phyloP scores from a whole-genome alignment of 164 flowering plant genomes.

The Stephania yunnanensis region DNA sequence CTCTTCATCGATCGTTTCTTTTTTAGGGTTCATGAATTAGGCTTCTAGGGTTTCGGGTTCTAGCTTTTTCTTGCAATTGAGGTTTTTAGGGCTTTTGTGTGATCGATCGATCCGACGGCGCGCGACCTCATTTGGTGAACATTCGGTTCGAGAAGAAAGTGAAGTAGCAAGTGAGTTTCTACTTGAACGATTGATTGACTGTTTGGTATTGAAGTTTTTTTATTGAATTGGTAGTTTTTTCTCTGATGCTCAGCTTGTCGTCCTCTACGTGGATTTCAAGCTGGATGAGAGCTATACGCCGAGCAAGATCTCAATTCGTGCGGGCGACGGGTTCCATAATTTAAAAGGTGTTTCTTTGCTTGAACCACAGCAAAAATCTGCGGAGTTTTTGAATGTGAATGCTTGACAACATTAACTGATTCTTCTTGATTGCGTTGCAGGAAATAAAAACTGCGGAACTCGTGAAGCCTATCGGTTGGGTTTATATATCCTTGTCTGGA shows the following conservation, averaged over 20 bases:
- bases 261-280: too few species aligned
- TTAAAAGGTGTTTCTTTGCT: slow-evolving; percentile 83
- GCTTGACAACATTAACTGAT: too few species aligned
- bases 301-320: slow-evolving; percentile 46
- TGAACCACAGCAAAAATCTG: neutral
- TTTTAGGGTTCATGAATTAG: too few species aligned
- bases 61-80: neutral
- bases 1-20: too few species aligned
- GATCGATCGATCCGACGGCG: slow-evolving; percentile 71
- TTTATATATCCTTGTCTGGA: slow-evolving; percentile 75
- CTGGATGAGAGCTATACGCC: slow-evolving; percentile 72
- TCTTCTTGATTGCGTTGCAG: slow-evolving; percentile 29
- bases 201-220: too few species aligned
- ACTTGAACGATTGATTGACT: neutral
- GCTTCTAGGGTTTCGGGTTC: too few species aligned
- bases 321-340: slow-evolving; percentile 96
- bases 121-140: slow-evolving; percentile 88
- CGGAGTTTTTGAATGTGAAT: neutral
- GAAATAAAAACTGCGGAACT: slow-evolving; percentile 87
- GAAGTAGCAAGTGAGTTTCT: slow-evolving; percentile 49
- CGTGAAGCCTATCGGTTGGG: slow-evolving; percentile 86
- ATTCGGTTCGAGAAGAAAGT: slow-evolving; percentile 95
- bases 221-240: too few species aligned
- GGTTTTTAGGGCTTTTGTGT: neutral
- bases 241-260: too few species aligned